Percentiles rank a stretch among this genome's conserved stretches.
These are phyloP conservation scores for Globisporangium orthogonon DNA, from an alignment of 352 stramenopile species.

Conservation along the genomic window DNA sequence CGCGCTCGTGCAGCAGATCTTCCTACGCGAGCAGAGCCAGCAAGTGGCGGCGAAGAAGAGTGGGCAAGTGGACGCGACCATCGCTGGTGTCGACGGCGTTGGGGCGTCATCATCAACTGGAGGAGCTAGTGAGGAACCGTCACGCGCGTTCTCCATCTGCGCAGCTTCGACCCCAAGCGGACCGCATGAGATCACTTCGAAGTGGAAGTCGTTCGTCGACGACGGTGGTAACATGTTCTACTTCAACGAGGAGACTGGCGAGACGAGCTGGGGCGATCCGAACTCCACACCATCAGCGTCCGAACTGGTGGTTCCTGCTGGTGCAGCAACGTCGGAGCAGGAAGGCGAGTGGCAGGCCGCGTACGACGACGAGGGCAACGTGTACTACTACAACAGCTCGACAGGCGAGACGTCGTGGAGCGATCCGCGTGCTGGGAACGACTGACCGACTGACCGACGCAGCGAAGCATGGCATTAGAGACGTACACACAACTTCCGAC, in stretches of 20 bases:
- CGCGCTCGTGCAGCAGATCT: constrained; percentile 65
- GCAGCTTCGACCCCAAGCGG: too few relatives aligned
- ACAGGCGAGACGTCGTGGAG: constrained; percentile 36
- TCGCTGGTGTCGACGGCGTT: neutral
- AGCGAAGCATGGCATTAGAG: neutral
- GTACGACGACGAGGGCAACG: constrained; percentile 15
- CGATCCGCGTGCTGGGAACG: neutral
- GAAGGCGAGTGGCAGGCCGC: constrained; percentile 5
- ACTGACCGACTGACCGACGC: neutral
- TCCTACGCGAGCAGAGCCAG: constrained; percentile 47
- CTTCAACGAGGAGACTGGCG: constrained; percentile 27
- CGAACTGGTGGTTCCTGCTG: neutral
- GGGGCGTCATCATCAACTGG: neutral
- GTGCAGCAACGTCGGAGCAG: neutral
- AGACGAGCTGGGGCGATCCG: constrained; percentile 24
- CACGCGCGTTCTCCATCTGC: neutral
- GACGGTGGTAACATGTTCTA: constrained; percentile 29
- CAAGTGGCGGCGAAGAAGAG: neutral
- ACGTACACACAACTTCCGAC: neutral
- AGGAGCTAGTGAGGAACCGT: neutral
- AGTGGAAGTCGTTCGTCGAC: constrained; percentile 26
- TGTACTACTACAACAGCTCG: constrained; percentile 38
- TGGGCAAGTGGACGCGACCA: neutral
- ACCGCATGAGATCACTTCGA: neutral
- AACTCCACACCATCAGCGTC: neutral